Base-by-base conservation (phyloP, 2,329 filamentous ascomycete genomes). In the Nothomitra cinnamomea region DNA sequence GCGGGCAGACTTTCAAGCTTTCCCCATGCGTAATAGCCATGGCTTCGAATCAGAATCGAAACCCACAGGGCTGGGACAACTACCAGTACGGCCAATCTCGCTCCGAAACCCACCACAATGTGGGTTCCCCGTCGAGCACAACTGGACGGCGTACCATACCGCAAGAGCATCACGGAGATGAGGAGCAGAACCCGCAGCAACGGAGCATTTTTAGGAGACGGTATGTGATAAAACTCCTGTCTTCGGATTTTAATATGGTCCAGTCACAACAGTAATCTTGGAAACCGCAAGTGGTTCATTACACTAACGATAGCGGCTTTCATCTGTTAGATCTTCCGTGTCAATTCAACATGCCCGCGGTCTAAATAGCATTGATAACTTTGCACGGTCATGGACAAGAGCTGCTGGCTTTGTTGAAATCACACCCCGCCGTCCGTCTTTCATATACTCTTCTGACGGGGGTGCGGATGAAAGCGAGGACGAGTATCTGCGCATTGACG, bases 351-450 rank as follows among this genome's bases (percentile, higher is more conserved):
- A 94, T 56, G 82, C 86, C 49, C 92, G 90, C 58, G 90, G 90
- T 51, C 83, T 89, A 57, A 96, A 96, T 72, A 94, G 86, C 67
- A 85, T 96, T 61, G 83, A 92, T 63, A 94, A 89, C 62, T 96
- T 96, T 65, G 86, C 89, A 45, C 79, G 85, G 56, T 94, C 87
- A 61, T 95, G 88, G 85, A 87, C 90, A 67, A 82, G 90, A 65
- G 90, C 90, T 38, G 87, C 88, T 24, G 83, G 77, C 55, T 96
- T 96, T 67, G 78, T 80, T 58, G 89, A 95, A 66, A 86, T 95
- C 60, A 82, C 92, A 35, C 87, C 87, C 3, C 82, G 85, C 54
- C 79, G 82, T 15, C 80, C 82, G 13, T 83, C 85, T 35, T 87
- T 94, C 64, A 73, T 86, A 53, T 64, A 72, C 52, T 63, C 64